Evolutionary conservation across 2,329 filamentous ascomycete species (phyloP).

Genomic region (Elsinoe necatrix): DNA sequence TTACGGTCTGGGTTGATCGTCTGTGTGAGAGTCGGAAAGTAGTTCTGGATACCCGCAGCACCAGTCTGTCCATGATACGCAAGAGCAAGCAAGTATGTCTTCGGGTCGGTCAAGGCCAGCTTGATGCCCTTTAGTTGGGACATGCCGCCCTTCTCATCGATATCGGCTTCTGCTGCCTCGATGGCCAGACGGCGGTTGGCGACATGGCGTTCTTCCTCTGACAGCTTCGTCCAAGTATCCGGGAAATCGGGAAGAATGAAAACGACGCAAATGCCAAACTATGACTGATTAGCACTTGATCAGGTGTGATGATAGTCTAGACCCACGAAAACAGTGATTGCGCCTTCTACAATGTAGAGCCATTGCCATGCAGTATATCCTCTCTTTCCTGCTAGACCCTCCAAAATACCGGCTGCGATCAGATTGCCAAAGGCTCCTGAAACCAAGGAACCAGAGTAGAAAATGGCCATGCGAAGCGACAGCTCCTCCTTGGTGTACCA

Average conservation of each 20-base stretch:
- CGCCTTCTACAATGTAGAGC: slow-evolving; percentile 64
- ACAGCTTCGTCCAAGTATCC: slow-evolving; percentile 36
- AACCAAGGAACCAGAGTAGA: slow-evolving; percentile 61
- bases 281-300: slow-evolving; percentile 51
- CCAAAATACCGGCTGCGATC: slow-evolving; percentile 53
- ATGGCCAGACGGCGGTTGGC: slow-evolving; percentile 43
- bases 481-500: slow-evolving; percentile 67
- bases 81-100: slow-evolving; percentile 42
- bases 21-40: slow-evolving; percentile 45
- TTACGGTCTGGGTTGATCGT: slow-evolving; percentile 39
- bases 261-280: slow-evolving; percentile 30
- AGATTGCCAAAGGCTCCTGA: slow-evolving; percentile 63
- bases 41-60: slow-evolving; percentile 48
- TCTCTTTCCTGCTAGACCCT: slow-evolving; percentile 51
- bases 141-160: slow-evolving; percentile 42
- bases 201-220: slow-evolving; percentile 39
- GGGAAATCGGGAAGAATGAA: slow-evolving; percentile 31
- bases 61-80: slow-evolving; percentile 44
- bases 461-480: slow-evolving; percentile 54
- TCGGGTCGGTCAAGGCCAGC: slow-evolving; percentile 43
- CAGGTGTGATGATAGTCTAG: slow-evolving; percentile 39
- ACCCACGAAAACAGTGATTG: slow-evolving; percentile 46
- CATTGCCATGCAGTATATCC: slow-evolving; percentile 52
- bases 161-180: slow-evolving; percentile 43
- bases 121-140: slow-evolving; percentile 44